phyloP scores from a whole-genome alignment of 768 basidiomycete genomes.

The Brasilioporus rufonigricans region DNA sequence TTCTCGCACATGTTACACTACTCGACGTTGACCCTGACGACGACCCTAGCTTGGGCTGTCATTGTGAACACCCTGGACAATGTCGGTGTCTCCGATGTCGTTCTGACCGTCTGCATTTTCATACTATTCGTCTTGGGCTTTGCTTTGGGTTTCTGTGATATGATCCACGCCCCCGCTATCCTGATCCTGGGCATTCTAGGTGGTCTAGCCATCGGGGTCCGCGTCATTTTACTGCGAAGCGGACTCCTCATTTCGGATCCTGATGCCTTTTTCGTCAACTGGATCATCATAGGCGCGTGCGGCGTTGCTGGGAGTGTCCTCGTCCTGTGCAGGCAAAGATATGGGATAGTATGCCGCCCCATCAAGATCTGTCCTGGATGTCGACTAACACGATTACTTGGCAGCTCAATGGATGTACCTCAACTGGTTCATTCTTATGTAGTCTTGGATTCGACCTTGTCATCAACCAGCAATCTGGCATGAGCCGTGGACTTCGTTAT shows the following conservation, averaged over 20 bases:
- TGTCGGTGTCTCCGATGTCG: conserved; percentile 48
- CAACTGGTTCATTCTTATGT: conserved; percentile 58
- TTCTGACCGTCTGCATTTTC: conserved; percentile 49
- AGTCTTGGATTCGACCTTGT: conserved; percentile 56
- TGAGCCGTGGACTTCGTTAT: conserved; percentile 61
- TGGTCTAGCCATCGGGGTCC: conserved; percentile 56
- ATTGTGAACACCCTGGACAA: conserved; percentile 54
- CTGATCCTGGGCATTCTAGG: conserved; percentile 47
- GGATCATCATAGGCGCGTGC: conserved; percentile 49
- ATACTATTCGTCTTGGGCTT: conserved; percentile 51
- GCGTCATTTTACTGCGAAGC: conserved; percentile 48
- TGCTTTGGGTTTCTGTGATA: conserved; percentile 50
- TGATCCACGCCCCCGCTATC: conserved; percentile 48
- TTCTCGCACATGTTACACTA: background rate
- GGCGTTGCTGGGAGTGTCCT: conserved; percentile 42
- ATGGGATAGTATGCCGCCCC: conserved; percentile 45
- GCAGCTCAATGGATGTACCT: conserved; percentile 50
- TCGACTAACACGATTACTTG: conserved; percentile 5
- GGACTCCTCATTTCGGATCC: conserved; percentile 45
- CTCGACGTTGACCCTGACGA: background rate
- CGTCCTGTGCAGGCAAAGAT: conserved; percentile 45
- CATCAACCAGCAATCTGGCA: conserved; percentile 55
- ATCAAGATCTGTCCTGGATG: background rate
- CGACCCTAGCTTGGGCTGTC: conserved; percentile 52
- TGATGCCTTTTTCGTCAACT: conserved; percentile 42